Evolutionary conservation across 2,329 filamentous ascomycete genomes (phyloP).

Genomic region (Penicillium occitanis): DNA sequence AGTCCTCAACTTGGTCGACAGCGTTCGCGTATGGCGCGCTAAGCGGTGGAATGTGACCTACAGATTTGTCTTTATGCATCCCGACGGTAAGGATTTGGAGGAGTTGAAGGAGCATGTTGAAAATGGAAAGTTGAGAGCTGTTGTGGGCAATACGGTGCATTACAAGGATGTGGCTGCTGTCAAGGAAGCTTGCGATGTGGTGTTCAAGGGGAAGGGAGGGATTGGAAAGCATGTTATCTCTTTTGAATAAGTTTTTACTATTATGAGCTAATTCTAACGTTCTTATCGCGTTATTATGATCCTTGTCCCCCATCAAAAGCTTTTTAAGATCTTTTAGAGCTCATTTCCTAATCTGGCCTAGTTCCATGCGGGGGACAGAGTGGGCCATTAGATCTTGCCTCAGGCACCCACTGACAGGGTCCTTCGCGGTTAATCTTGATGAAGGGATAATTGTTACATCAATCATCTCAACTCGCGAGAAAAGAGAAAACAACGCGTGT

Average conservation of each 20-base stretch:
- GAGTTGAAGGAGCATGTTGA: constrained; percentile 44
- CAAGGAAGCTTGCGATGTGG: constrained; percentile 41
- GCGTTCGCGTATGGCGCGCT: constrained; percentile 44
- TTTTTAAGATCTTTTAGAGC: not conserved
- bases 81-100: constrained; percentile 44
- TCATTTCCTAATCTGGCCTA: constrained; percentile 3
- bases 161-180: constrained; percentile 48
- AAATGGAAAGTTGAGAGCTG: constrained; percentile 43
- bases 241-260: not conserved
- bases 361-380: not conserved
- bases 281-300: not conserved
- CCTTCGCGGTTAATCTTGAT: not conserved
- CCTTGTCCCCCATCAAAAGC: not conserved
- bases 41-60: constrained; percentile 47
- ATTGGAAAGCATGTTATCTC: constrained; percentile 45
- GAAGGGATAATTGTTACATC: constrained; percentile 11
- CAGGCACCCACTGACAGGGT: not conserved
- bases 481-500: not conserved
- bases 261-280: not conserved
- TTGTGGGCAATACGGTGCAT: constrained; percentile 43
- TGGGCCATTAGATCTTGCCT: not conserved
- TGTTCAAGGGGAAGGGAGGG: constrained; percentile 44
- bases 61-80: constrained; percentile 45
- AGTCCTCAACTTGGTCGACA: constrained; percentile 36
- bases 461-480: not conserved